Evolutionary conservation across 2,329 filamentous ascomycete species (phyloP).

Genomic region (Thelonectria olida): DNA sequence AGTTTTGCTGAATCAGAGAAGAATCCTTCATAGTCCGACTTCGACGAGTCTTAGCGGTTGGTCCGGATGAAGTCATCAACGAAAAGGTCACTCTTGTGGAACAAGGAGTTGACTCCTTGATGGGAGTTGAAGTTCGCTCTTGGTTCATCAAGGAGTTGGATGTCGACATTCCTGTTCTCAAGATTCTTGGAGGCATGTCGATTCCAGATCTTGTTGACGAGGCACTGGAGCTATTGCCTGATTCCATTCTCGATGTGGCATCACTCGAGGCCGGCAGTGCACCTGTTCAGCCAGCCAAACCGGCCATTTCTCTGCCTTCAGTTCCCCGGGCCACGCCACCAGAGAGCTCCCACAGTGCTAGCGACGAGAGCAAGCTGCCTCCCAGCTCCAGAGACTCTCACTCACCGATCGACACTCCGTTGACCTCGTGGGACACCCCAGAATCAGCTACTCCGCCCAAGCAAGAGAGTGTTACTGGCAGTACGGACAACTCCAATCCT

Average conservation of each 20-base stretch:
- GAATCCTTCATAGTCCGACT: background rate
- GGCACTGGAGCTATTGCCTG: conserved; percentile 43
- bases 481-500: too few relatives aligned
- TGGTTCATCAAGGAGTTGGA: conserved; percentile 58
- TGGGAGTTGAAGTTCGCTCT: conserved; percentile 51
- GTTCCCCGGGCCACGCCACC: too few relatives aligned
- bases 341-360: too few relatives aligned
- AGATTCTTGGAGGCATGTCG: conserved; percentile 50
- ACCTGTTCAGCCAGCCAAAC: too few relatives aligned
- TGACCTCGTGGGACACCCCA: too few relatives aligned
- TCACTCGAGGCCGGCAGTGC: background rate
- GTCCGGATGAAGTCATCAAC: conserved; percentile 3
- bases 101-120: conserved; percentile 43
- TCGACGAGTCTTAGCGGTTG: background rate
- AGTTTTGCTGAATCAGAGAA: background rate
- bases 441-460: too few relatives aligned
- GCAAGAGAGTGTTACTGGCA: too few relatives aligned
- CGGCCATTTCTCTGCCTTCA: too few relatives aligned
- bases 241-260: background rate
- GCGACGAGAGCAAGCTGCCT: too few relatives aligned
- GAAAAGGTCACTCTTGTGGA: conserved; percentile 15
- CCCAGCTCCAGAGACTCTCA: too few relatives aligned
- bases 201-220: conserved; percentile 27
- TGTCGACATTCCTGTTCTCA: conserved; percentile 56
- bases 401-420: too few relatives aligned